Evolutionary conservation across 2,329 filamentous ascomycete genomes (phyloP).

Genomic region (Aspergillus tamarii): DNA sequence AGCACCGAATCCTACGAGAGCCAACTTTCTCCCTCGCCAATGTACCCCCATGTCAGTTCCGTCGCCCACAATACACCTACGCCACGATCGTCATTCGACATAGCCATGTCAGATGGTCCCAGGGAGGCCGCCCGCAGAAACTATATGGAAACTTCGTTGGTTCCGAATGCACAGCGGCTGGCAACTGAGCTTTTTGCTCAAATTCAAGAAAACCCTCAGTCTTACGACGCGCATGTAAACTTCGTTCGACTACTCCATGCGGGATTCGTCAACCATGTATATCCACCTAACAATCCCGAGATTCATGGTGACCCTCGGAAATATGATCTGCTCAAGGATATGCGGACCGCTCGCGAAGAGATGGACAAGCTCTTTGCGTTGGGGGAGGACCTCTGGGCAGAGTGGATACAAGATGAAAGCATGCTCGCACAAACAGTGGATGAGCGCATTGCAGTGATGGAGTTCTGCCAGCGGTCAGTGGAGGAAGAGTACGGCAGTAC

Average conservation of each 20-base stretch:
- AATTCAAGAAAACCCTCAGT: constrained; percentile 50
- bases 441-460: constrained; percentile 62
- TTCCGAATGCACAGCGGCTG: constrained; percentile 43
- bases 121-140: constrained; percentile 44
- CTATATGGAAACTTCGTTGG: constrained; percentile 46
- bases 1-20: constrained; percentile 46
- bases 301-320: constrained; percentile 48
- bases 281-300: constrained; percentile 48
- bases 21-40: constrained; percentile 47
- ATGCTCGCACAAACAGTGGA: constrained; percentile 59
- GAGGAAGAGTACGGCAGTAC: constrained; percentile 64
- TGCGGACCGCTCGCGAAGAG: constrained; percentile 55
- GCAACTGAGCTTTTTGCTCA: constrained; percentile 46
- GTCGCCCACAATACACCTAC: constrained; percentile 42
- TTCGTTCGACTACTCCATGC: constrained; percentile 52
- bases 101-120: constrained; percentile 49
- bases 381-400: constrained; percentile 65
- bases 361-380: constrained; percentile 67
- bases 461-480: constrained; percentile 62
- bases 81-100: constrained; percentile 49
- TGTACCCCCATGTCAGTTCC: constrained; percentile 43
- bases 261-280: constrained; percentile 52
- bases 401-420: constrained; percentile 66
- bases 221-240: constrained; percentile 50
- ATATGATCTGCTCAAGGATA: constrained; percentile 52